Conservation (phyloP, 768 basidiomycete genomes). For the Boletus rubescentipes region DNA sequence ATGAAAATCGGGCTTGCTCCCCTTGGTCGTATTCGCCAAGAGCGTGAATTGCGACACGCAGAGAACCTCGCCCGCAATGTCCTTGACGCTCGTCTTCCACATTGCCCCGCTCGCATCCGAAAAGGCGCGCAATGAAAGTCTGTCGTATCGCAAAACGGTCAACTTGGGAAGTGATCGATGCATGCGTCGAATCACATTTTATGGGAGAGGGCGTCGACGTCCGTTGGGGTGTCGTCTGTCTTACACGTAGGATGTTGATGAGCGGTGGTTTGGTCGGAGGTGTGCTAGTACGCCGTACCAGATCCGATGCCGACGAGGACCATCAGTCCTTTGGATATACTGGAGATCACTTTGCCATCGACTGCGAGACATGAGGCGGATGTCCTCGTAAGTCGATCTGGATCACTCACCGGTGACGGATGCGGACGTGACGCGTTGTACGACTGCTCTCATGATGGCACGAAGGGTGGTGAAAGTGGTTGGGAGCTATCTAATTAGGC, state of each 20-base stretch:
- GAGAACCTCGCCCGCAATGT: conserved; percentile 85
- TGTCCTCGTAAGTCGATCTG: not conserved
- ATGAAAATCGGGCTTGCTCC: conserved; percentile 91
- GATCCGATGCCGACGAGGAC: conserved; percentile 87
- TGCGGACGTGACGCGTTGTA: conserved; percentile 81
- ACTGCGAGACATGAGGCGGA: conserved; percentile 46
- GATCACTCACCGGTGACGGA: conserved; percentile 70
- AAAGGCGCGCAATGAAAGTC: conserved; percentile 74
- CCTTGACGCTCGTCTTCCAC: conserved; percentile 89
- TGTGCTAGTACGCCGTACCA: conserved; percentile 44
- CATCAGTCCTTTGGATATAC: conserved; percentile 83
- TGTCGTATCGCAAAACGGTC: conserved; percentile 29
- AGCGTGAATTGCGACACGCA: conserved; percentile 97
- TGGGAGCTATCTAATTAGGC: not conserved
- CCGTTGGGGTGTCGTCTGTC: conserved; percentile 77
- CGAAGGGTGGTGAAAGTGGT: not conserved
- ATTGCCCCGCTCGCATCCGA: conserved; percentile 58
- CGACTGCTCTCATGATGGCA: conserved; percentile 71
- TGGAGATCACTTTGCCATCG: conserved; percentile 73
- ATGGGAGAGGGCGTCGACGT: conserved; percentile 70
- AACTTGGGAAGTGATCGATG: not conserved
- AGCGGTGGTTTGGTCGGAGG: not conserved
- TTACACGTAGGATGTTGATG: conserved; percentile 22
- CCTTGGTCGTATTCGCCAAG: conserved; percentile 82
- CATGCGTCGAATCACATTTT: conserved; percentile 63